phyloP scores from a whole-genome alignment of 1,284 basidiomycete genomes.

The Mycosarcoma maydis region DNA sequence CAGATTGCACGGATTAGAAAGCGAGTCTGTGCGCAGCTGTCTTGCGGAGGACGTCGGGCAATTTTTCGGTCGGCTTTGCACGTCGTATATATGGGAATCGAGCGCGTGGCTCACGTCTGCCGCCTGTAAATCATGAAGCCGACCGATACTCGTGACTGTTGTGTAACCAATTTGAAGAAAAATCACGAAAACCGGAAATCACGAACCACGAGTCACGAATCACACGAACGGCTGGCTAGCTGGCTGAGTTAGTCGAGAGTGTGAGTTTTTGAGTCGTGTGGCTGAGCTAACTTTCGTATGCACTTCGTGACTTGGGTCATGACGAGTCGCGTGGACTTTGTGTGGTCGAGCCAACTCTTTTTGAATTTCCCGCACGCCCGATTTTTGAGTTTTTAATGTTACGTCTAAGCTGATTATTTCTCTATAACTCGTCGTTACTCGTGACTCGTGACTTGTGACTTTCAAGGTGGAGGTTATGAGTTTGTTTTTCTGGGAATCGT shows the following conservation, averaged over 20 bases:
- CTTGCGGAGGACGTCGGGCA: conserved; percentile 15
- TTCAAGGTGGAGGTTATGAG: neutral
- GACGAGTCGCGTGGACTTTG: conserved; percentile 14
- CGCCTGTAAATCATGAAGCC: too few species aligned
- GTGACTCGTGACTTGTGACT: too few species aligned
- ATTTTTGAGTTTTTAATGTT: too few species aligned
- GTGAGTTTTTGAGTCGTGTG: conserved; percentile 24
- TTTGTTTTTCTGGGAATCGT: neutral
- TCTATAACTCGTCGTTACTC: too few species aligned
- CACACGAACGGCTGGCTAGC: too few species aligned
- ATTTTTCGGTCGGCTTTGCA: conserved; percentile 20
- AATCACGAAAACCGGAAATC: too few species aligned
- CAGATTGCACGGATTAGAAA: neutral
- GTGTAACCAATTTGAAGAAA: too few species aligned
- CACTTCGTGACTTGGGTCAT: too few species aligned
- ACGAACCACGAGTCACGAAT: too few species aligned
- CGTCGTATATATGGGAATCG: conserved; percentile 17
- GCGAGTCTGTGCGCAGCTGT: conserved; percentile 8
- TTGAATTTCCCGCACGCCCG: too few species aligned
- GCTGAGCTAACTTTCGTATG: too few species aligned
- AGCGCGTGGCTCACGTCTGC: conserved; percentile 1
- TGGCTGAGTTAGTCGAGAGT: neutral
- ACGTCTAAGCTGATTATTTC: neutral
- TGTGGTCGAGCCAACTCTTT: conserved; percentile 29
- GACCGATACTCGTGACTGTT: too few species aligned